Percentiles rank a stretch among this genome's conserved stretches.
phyloP scores from a whole-genome alignment of 805 yeast genomes.

The Wickerhamomyces chaumierensis region DNA sequence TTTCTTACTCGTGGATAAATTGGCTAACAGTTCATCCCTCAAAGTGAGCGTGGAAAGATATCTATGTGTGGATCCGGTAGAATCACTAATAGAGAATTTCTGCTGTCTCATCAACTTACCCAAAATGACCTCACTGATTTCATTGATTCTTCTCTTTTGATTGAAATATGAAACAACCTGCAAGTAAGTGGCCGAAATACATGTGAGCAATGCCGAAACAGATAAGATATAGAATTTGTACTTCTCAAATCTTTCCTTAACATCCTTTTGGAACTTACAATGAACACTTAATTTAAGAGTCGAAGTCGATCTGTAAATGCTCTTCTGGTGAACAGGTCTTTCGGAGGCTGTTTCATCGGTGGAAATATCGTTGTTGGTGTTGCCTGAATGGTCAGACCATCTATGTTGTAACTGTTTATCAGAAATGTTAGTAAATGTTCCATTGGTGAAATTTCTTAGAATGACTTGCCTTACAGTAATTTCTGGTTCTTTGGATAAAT shows the following conservation, averaged over 20 bases:
- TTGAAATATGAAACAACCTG: conserved; percentile 26
- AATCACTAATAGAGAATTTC: conserved; percentile 20
- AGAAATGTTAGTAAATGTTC: conserved; percentile 14
- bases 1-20: conserved; percentile 21
- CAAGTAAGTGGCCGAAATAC: conserved; percentile 18
- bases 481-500: conserved; percentile 56
- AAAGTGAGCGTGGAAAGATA: conserved; percentile 63
- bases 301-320: conserved; percentile 65
- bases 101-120: conserved; percentile 38
- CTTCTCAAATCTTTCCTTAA: conserved; percentile 26
- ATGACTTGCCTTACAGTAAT: conserved; percentile 70
- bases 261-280: conserved; percentile 44
- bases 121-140: conserved; percentile 36
- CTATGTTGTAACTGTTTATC: conserved; percentile 14
- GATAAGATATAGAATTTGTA: conserved; percentile 13
- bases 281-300: conserved; percentile 45
- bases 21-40: conserved; percentile 47
- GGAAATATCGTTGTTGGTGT: conserved; percentile 25
- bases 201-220: conserved; percentile 5
- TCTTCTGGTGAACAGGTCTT: conserved; percentile 23
- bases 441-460: conserved; percentile 5
- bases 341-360: conserved; percentile 28
- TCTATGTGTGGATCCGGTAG: conserved; percentile 25
- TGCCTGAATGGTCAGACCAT: conserved; percentile 29
- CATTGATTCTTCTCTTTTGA: conserved; percentile 31